A percentile compares a stretch with the other conserved stretches of the same genome.
phyloP scores from a whole-genome alignment of 2,329 filamentous ascomycete genomes.

The Spiromastix sp. region DNA sequence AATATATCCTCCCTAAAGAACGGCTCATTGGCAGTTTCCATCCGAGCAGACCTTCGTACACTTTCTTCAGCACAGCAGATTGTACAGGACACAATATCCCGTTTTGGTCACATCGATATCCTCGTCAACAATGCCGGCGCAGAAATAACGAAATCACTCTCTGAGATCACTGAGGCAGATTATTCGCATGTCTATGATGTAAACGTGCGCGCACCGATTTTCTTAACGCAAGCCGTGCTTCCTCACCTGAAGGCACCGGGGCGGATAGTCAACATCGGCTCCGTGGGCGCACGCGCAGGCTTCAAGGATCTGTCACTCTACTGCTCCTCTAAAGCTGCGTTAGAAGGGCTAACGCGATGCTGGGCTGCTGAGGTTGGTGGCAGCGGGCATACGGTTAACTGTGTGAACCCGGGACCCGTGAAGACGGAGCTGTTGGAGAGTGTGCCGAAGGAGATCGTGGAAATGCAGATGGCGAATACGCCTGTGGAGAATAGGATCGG shows the following conservation, averaged over 20 bases:
- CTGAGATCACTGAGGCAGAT: not conserved
- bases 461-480: too few species aligned
- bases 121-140: conserved; percentile 12
- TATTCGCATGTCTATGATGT: too few species aligned
- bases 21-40: conserved; percentile 2
- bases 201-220: conserved; percentile 6
- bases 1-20: not conserved
- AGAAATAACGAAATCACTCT: not conserved
- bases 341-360: not conserved
- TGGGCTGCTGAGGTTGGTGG: not conserved
- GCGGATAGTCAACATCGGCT: conserved; percentile 4
- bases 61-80: not conserved
- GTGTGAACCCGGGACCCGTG: not conserved
- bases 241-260: not conserved
- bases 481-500: too few species aligned
- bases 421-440: not conserved
- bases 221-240: conserved; percentile 4
- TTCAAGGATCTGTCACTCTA: conserved; percentile 6
- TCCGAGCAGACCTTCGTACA: conserved; percentile 10
- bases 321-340: not conserved
- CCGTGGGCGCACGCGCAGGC: conserved; percentile 9
- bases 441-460: too few species aligned
- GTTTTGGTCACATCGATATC: conserved; percentile 10
- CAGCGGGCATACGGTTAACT: not conserved
- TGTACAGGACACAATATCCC: conserved; percentile 9